Conservation (phyloP, 768 basidiomycete species). For the Boletus sensibilis region DNA sequence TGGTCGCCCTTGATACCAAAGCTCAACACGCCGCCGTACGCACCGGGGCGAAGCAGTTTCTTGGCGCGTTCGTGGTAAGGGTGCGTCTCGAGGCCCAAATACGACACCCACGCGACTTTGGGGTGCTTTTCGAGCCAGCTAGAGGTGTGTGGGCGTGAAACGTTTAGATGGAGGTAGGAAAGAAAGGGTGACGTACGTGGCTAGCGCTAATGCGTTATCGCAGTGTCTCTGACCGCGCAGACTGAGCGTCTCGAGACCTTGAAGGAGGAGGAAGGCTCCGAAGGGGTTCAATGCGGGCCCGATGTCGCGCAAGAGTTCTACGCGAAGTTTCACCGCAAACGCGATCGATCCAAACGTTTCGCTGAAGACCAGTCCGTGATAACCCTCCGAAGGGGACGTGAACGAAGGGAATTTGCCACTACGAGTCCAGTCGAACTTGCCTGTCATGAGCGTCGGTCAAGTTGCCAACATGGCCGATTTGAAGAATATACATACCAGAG, state of each 20-base stretch:
- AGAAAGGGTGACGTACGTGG: conserved; percentile 31
- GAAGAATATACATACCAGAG: conserved; percentile 38
- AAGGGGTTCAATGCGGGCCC: conserved; percentile 56
- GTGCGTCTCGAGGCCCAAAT: conserved; percentile 67
- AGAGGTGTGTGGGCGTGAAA: no score
- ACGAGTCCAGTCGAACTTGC: conserved; percentile 56
- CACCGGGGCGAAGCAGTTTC: conserved; percentile 48
- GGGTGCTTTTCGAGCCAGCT: conserved; percentile 62
- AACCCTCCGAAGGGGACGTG: conserved; percentile 54
- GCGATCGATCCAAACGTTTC: conserved; percentile 52
- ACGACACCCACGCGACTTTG: conserved; percentile 73
- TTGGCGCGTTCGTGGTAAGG: conserved; percentile 57
- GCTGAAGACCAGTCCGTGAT: conserved; percentile 51
- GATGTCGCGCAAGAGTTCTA: conserved; percentile 53
- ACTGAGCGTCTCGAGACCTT: conserved; percentile 63
- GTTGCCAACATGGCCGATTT: not conserved
- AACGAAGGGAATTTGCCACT: conserved; percentile 57
- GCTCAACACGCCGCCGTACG: conserved; percentile 72
- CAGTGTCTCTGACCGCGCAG: conserved; percentile 58
- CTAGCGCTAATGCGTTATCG: conserved; percentile 54
- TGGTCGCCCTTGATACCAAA: conserved; percentile 70
- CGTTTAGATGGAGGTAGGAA: no score
- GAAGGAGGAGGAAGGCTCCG: conserved; percentile 55
- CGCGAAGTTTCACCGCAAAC: conserved; percentile 51
- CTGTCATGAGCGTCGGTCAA: conserved; percentile 26